Evolutionary conservation across 176 grass and related monocot species (phyloP).

Genomic region (Saccharum officinarum): DNA sequence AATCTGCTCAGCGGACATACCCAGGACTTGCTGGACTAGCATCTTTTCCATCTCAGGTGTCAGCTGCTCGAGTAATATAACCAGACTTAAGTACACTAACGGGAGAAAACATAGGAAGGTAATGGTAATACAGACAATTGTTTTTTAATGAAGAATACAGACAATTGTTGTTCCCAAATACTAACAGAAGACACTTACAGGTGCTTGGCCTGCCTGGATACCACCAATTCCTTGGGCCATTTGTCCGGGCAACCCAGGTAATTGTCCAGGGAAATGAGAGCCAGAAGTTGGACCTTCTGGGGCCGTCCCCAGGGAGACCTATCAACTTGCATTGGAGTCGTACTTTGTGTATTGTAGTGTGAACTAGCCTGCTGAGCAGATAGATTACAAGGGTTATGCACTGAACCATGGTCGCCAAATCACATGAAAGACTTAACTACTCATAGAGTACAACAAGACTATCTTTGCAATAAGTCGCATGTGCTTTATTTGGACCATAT

Average conservation of each 20-base stretch:
- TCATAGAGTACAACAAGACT: no score
- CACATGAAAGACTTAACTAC: no score
- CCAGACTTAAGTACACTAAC: conserved; percentile 18
- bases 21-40: conserved; percentile 90
- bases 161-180: neutral
- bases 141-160: neutral
- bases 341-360: no score
- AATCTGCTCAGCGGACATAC: conserved; percentile 84
- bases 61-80: conserved; percentile 59
- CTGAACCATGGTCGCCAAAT: no score
- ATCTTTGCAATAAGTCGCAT: no score
- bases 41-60: conserved; percentile 88
- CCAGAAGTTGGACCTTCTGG: no score
- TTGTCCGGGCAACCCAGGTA: conserved; percentile 58
- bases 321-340: no score
- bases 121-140: neutral
- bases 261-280: no score
- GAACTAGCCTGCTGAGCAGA: no score
- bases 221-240: conserved; percentile 56
- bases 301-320: no score
- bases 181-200: conserved; percentile 46
- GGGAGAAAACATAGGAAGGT: neutral
- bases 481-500: no score
- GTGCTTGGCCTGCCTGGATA: conserved; percentile 47
- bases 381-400: no score